Conservation (phyloP, 768 basidiomycete species). For the Sporobolomyces phaffii region DNA sequence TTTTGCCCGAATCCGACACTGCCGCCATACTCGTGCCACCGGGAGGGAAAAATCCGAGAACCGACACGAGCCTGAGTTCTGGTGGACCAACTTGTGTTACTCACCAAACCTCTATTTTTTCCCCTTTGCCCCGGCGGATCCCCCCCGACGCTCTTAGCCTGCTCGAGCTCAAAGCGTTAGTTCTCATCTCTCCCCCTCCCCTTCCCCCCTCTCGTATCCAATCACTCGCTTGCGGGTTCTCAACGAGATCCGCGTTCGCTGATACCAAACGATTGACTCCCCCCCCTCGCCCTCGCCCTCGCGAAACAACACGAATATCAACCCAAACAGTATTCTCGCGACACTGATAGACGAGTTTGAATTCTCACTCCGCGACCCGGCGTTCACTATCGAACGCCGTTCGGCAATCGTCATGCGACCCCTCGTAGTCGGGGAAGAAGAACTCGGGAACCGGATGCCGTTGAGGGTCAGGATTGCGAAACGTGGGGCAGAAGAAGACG, state of each 20-base stretch:
- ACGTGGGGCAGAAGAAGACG: slow-evolving; percentile 7
- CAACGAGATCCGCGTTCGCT: no score
- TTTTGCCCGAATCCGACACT: no score
- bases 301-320: no score
- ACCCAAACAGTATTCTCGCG: slow-evolving; percentile 26
- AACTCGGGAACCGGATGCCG: slow-evolving; percentile 23
- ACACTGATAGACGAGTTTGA: slow-evolving; percentile 32
- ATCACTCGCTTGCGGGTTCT: not conserved
- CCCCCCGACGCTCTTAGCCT: no score
- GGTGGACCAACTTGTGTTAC: no score
- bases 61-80: no score
- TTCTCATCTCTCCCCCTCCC: not conserved
- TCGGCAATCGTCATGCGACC: slow-evolving; percentile 31
- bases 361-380: slow-evolving; percentile 12
- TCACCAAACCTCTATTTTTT: no score
- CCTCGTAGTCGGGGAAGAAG: slow-evolving; percentile 27
- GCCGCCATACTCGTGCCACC: no score
- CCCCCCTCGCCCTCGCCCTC: no score
- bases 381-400: slow-evolving; percentile 19
- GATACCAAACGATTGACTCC: no score
- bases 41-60: no score
- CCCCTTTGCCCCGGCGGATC: not conserved
- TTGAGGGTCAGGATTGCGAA: slow-evolving; percentile 21
- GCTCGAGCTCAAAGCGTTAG: slow-evolving; percentile 24
- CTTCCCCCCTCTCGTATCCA: not conserved